Percentiles rank a stretch among this genome's conserved stretches.
Conservation (phyloP, 179 eudicot genomes). For the Vitellaria paradoxa region DNA sequence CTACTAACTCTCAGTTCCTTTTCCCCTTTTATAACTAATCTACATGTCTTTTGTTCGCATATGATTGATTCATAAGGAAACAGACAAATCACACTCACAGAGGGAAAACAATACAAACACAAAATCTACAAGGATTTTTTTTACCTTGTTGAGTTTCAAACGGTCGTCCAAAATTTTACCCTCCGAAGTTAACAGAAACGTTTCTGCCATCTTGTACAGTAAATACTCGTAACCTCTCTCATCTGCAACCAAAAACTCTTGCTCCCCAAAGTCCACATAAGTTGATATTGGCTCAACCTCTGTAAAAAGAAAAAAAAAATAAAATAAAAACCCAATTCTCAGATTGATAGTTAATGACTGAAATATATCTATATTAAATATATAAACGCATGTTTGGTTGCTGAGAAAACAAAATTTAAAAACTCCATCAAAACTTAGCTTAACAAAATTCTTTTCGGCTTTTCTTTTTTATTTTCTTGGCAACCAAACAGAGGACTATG, state of each 20-base stretch:
- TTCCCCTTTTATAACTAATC: conserved; percentile 6
- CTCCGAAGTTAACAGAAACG: conserved; percentile 55
- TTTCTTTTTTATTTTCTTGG: background rate
- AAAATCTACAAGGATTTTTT: background rate
- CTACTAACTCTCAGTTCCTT: background rate
- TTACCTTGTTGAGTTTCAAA: conserved; percentile 79
- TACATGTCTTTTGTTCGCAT: background rate
- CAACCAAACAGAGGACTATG: background rate
- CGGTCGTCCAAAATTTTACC: conserved; percentile 70
- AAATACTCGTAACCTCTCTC: conserved; percentile 82
- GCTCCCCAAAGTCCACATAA: conserved; percentile 76
- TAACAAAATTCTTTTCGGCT: no score
- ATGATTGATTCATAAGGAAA: conserved; percentile 14
- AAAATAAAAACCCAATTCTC: conserved; percentile 18
- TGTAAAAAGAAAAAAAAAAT: no score
- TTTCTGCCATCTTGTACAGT: conserved; percentile 70
- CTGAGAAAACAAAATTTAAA: background rate
- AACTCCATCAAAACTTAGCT: no score
- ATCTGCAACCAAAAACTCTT: conserved; percentile 79
- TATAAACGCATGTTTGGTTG: background rate
- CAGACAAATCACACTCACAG: background rate
- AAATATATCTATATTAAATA: background rate
- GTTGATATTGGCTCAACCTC: conserved; percentile 96
- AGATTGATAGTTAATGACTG: background rate
- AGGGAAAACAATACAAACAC: background rate